phyloP scores from a whole-genome alignment of 202 grass and related monocot genomes.

The Carex sylvatica region DNA sequence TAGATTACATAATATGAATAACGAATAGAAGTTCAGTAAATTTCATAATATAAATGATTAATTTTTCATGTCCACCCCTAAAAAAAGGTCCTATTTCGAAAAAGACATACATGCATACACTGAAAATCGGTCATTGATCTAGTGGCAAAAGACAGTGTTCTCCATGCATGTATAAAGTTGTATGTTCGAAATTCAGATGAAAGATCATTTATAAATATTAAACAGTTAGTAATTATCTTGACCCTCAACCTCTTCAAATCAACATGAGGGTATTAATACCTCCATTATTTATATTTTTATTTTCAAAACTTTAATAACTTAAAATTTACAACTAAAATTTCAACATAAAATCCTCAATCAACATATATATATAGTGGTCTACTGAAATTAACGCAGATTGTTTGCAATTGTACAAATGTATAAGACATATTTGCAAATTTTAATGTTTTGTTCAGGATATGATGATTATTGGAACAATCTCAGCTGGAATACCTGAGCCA shows the following conservation, averaged over 20 bases:
- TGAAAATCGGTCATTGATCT: too few species aligned
- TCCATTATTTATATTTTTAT: too few species aligned
- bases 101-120: too few species aligned
- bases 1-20: constrained; percentile 2
- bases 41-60: neutral
- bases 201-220: too few species aligned
- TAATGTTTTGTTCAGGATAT: neutral
- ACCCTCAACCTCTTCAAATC: neutral
- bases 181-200: too few species aligned
- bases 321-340: too few species aligned
- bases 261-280: neutral
- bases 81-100: too few species aligned
- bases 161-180: too few species aligned
- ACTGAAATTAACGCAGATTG: neutral
- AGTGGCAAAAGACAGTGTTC: too few species aligned
- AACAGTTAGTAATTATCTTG: too few species aligned
- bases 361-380: neutral
- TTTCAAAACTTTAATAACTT: too few species aligned
- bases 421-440: neutral
- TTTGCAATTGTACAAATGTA: neutral
- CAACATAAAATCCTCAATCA: neutral
- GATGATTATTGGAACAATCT: constrained; percentile 1
- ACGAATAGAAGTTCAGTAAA: neutral
- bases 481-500: constrained; percentile 8
- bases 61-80: neutral